These are phyloP conservation scores for Priceomyces fermenticarens DNA, from an alignment of 805 yeast species.

Conservation along the genomic window DNA sequence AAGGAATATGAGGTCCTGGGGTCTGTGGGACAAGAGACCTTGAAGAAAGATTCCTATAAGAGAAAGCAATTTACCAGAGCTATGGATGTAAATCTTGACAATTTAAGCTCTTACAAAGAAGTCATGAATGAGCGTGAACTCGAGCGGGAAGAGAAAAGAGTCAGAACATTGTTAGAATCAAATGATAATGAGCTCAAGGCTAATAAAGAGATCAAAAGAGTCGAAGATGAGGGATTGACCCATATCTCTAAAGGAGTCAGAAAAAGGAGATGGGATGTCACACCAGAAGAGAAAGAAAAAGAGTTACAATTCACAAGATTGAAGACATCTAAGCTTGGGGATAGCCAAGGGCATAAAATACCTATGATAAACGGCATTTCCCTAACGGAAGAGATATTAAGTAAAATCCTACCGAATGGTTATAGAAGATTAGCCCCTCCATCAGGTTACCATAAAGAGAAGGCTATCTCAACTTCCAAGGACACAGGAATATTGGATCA, in stretches of 20 bases:
- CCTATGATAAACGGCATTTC: conserved; percentile 29
- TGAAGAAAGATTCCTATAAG: conserved; percentile 25
- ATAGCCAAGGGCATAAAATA: conserved; percentile 11
- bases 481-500: conserved; percentile 21
- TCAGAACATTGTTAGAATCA: conserved; percentile 19
- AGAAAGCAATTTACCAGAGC: conserved; percentile 23
- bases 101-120: conserved; percentile 37
- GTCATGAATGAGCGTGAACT: conserved; percentile 38
- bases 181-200: conserved; percentile 10
- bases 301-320: background rate
- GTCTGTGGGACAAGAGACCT: conserved; percentile 10
- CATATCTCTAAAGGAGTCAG: conserved; percentile 14
- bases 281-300: conserved; percentile 28
- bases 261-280: conserved; percentile 47
- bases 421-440: conserved; percentile 47
- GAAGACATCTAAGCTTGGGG: background rate
- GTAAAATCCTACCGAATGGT: conserved; percentile 51
- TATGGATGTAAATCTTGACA: conserved; percentile 22
- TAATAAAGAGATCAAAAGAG: background rate
- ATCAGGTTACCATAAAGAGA: conserved; percentile 33
- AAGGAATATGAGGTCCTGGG: conserved; percentile 20
- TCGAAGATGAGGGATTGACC: too few relatives aligned
- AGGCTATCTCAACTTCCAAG: conserved; percentile 30
- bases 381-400: conserved; percentile 46
- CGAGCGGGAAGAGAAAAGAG: conserved; percentile 33